These are phyloP conservation scores for Baudoinia panamericana DNA, from an alignment of 495 filamentous ascomycete species.

Conservation along the genomic window DNA sequence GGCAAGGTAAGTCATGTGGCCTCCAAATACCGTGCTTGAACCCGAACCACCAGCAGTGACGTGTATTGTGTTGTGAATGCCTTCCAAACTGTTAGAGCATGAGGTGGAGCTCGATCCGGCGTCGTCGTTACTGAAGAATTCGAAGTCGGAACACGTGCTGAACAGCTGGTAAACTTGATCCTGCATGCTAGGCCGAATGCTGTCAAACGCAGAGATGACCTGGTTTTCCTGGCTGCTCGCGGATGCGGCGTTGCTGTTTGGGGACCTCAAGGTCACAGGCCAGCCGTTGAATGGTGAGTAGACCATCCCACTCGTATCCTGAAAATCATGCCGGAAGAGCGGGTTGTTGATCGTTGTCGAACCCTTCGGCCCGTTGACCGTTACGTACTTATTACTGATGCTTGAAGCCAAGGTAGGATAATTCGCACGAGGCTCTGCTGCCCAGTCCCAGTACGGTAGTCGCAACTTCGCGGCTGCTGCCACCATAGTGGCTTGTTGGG, in stretches of 20 bases:
- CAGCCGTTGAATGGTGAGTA: conserved; percentile 18
- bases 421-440: conserved; percentile 9
- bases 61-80: conserved; percentile 24
- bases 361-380: conserved; percentile 16
- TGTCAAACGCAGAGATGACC: conserved; percentile 16
- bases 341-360: conserved; percentile 19
- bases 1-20: conserved; percentile 24
- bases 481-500: conserved; percentile 10
- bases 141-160: conserved; percentile 16
- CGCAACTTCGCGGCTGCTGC: conserved; percentile 15
- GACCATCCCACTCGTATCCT: conserved; percentile 11
- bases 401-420: conserved; percentile 8
- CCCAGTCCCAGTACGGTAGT: conserved; percentile 24
- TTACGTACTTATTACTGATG: conserved; percentile 9
- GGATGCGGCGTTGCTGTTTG: conserved; percentile 11
- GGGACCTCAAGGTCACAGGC: conserved; percentile 21
- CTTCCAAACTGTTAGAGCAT: conserved; percentile 23
- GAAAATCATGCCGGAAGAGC: conserved; percentile 19
- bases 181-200: conserved; percentile 18
- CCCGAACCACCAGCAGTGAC: conserved; percentile 15
- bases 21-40: conserved; percentile 7
- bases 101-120: conserved; percentile 15
- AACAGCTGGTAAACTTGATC: conserved; percentile 23
- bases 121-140: conserved; percentile 19
- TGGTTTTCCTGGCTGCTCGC: conserved; percentile 9